These are phyloP conservation scores for Xylaria arbuscula DNA, from an alignment of 2,329 filamentous ascomycete species.

Conservation along the genomic window DNA sequence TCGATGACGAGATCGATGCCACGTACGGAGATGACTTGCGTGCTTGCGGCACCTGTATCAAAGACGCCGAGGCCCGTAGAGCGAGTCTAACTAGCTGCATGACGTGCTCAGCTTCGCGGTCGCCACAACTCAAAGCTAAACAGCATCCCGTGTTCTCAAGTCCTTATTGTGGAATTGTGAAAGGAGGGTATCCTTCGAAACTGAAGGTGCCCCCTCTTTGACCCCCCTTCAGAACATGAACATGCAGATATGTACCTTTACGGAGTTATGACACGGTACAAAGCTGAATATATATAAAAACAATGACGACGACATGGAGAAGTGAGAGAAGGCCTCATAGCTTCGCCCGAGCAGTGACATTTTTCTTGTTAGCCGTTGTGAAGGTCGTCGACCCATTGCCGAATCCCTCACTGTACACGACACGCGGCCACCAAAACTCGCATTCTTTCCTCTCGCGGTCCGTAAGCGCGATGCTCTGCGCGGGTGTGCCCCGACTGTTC, in stretches of 20 bases:
- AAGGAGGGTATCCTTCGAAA: no score
- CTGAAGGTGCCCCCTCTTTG: no score
- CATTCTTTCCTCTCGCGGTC: constrained; percentile 61
- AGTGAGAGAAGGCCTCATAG: constrained; percentile 11
- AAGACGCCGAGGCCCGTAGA: no score
- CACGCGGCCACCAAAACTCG: constrained; percentile 70
- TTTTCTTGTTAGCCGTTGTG: not conserved
- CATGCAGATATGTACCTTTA: not conserved
- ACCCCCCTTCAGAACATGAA: not conserved
- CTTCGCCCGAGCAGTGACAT: constrained; percentile 26
- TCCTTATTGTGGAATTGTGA: no score
- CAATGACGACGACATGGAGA: not conserved
- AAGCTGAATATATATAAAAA: not conserved
- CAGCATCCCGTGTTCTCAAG: no score
- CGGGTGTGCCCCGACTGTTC: constrained; percentile 55
- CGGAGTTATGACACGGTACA: not conserved
- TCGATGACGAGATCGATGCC: no score
- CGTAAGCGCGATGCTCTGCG: constrained; percentile 56
- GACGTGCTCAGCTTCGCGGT: no score
- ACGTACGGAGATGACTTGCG: no score
- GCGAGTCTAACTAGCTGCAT: no score
- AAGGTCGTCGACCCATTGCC: constrained; percentile 46
- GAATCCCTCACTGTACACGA: constrained; percentile 59
- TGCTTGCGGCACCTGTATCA: no score
- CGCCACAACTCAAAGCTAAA: no score